phyloP scores from a whole-genome alignment of 148 eudicot species.

The Linanthus parryae region DNA sequence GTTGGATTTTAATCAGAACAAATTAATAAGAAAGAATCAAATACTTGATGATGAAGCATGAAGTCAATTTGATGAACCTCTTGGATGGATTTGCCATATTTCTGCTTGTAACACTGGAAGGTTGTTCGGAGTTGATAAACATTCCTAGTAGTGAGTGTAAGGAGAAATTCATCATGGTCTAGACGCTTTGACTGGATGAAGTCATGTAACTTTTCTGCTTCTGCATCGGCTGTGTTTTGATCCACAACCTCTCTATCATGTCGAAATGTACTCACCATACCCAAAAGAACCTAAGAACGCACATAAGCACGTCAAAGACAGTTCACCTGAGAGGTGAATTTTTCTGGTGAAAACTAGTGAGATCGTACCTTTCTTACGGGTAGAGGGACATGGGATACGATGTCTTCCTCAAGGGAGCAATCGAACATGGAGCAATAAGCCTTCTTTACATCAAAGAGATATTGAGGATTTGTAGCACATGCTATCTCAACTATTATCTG shows the following conservation, averaged over 20 bases:
- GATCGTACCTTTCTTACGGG: slow-evolving; percentile 61
- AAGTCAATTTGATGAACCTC: no score
- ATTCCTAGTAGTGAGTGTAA: slow-evolving; percentile 60
- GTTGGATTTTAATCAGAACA: no score
- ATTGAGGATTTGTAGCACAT: no score
- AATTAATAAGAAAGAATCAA: no score
- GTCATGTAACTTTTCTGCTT: slow-evolving; percentile 49
- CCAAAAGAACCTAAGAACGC: slow-evolving; percentile 43
- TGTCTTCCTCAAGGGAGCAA: slow-evolving; percentile 75
- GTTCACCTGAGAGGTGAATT: not conserved
- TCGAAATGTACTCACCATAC: slow-evolving; percentile 72
- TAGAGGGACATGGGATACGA: slow-evolving; percentile 30
- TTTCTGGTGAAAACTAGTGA: not conserved
- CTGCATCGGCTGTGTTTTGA: slow-evolving; percentile 37
- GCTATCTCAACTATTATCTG: no score
- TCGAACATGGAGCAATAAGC: slow-evolving; percentile 57
- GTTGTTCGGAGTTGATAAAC: slow-evolving; percentile 66
- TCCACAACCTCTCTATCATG: slow-evolving; percentile 56
- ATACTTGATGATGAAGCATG: no score
- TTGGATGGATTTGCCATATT: slow-evolving; percentile 42
- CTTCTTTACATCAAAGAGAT: slow-evolving; percentile 65
- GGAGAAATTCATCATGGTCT: slow-evolving; percentile 49
- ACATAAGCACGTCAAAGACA: not conserved
- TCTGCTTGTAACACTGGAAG: slow-evolving; percentile 42
- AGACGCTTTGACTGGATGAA: slow-evolving; percentile 41